Conservation (phyloP, 2,329 filamentous ascomycete genomes). For the Boeremia exigua region DNA sequence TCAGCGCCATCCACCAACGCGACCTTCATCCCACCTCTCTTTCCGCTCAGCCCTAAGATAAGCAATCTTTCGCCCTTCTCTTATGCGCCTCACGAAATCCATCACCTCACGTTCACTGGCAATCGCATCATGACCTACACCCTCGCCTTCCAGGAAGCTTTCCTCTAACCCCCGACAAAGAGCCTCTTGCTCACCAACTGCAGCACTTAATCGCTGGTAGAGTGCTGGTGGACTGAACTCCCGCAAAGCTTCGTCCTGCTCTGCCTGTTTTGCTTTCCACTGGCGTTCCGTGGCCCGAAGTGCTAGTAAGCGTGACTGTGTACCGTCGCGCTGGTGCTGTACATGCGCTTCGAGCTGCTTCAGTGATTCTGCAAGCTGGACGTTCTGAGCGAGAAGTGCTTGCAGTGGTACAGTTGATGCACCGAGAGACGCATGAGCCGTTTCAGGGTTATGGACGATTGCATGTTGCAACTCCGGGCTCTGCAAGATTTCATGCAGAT, state of each 20-base stretch:
- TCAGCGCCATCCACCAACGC: slow-evolving; percentile 88
- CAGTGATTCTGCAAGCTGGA: slow-evolving; percentile 70
- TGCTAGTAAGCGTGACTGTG: slow-evolving; percentile 81
- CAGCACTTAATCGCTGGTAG: slow-evolving; percentile 79
- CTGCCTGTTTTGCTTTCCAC: slow-evolving; percentile 85
- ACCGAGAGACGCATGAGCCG: slow-evolving; percentile 74
- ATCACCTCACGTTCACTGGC: slow-evolving; percentile 81
- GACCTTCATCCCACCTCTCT: slow-evolving; percentile 92
- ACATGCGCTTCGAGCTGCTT: slow-evolving; percentile 66
- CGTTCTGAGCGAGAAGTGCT: slow-evolving; percentile 71
- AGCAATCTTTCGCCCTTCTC: slow-evolving; percentile 78
- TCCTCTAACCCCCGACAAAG: slow-evolving; percentile 86
- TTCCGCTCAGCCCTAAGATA: slow-evolving; percentile 86
- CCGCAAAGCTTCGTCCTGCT: slow-evolving; percentile 83
- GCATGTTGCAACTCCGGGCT: slow-evolving; percentile 72
- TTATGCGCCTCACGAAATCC: slow-evolving; percentile 83
- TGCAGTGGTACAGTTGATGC: slow-evolving; percentile 70
- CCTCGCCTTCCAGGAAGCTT: slow-evolving; percentile 78
- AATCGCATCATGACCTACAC: slow-evolving; percentile 46
- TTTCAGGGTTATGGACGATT: slow-evolving; percentile 70
- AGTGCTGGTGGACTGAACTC: slow-evolving; percentile 86
- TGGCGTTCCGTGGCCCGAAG: slow-evolving; percentile 89
- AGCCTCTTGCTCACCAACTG: slow-evolving; percentile 80
- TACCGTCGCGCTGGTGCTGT: slow-evolving; percentile 67
- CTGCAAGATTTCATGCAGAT: slow-evolving; percentile 74